Base-by-base conservation (phyloP, 805 yeast genomes). In the Saccharomycopsis synnaedendra region DNA sequence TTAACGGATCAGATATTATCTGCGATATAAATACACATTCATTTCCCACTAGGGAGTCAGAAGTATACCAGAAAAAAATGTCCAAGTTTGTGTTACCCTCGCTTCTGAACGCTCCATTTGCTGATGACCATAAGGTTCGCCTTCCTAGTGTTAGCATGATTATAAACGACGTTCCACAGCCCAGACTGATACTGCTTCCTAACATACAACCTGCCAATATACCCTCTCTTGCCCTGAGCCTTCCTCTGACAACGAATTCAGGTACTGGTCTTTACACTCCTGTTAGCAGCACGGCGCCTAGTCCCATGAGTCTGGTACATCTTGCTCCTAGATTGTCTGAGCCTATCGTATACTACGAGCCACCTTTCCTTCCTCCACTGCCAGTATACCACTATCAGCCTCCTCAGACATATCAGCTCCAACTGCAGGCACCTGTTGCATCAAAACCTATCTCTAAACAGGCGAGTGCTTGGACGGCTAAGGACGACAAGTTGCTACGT, bases 401-500 rank as follows among this genome's bases (percentile, higher is more conserved):
- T 10, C 39, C n/a, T 7, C 35, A 29, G 10, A 33, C 27, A 41
- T 40, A 32, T 28, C 44, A 32, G 28, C 36, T 8, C 19, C 40
- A 41, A 27, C 46, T n/a, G 36, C 36, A 34, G n/a, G 10, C 36
- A 34, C n/a, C 36, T 34, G 36, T n/a, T 34, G 10, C 8, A n/a
- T n/a, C 3, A 9, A 29, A 4, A 4, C 8, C 32, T 5, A 4
- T 37, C n/a, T 47, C 49, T 32, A 52, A 49, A 29, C 53, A 45
- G 36, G 49, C 61, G 3, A 65, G 63, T 3, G 70, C 75, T 1
- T 72, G 77, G 77, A 58, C 72, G 0, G 63, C 68, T 4, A 63
- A 65, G 47, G 76, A 72, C 54, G 77, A 72, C 53, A 64, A 61
- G 46, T 54, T 71, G 27, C 58, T 72, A 35, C 57, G 75, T 44